Conservation (phyloP, 192 early-diverging fungal species). For the Coemansia sp. region DNA sequence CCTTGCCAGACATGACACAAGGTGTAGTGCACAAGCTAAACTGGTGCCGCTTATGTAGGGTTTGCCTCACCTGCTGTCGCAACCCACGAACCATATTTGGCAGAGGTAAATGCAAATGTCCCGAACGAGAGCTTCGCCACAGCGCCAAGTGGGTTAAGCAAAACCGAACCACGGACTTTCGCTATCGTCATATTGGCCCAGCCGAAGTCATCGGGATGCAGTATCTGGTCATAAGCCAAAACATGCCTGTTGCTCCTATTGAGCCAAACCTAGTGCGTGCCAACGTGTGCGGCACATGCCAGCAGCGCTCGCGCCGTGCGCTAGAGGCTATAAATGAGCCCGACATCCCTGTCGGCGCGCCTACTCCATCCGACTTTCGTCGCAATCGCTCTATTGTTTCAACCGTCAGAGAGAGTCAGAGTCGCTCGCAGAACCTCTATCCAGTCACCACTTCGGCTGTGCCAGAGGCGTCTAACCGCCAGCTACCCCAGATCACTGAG, state of each 20-base stretch:
- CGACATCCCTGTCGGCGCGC: not conserved
- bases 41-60: slow-evolving; percentile 48
- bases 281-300: slow-evolving; percentile 52
- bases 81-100: slow-evolving; percentile 25
- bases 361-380: slow-evolving; percentile 38
- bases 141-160: slow-evolving; percentile 23
- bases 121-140: slow-evolving; percentile 21
- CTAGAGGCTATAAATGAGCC: slow-evolving; percentile 22
- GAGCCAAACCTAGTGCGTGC: slow-evolving; percentile 31
- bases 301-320: slow-evolving; percentile 45
- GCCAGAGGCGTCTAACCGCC: not conserved
- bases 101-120: slow-evolving; percentile 12
- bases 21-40: slow-evolving; percentile 21
- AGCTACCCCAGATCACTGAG: not conserved
- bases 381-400: slow-evolving; percentile 40
- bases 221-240: not conserved
- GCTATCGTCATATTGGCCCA: slow-evolving; percentile 24
- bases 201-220: slow-evolving; percentile 20
- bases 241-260: slow-evolving; percentile 6
- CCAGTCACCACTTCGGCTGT: not conserved
- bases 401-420: slow-evolving; percentile 17
- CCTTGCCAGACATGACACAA: not conserved
- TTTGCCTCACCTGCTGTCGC: slow-evolving; percentile 35
- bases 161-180: slow-evolving; percentile 38
- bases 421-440: not conserved